These are phyloP conservation scores for Gentiana straminea DNA, from an alignment of 257 asterid genomes.

Conservation along the genomic window DNA sequence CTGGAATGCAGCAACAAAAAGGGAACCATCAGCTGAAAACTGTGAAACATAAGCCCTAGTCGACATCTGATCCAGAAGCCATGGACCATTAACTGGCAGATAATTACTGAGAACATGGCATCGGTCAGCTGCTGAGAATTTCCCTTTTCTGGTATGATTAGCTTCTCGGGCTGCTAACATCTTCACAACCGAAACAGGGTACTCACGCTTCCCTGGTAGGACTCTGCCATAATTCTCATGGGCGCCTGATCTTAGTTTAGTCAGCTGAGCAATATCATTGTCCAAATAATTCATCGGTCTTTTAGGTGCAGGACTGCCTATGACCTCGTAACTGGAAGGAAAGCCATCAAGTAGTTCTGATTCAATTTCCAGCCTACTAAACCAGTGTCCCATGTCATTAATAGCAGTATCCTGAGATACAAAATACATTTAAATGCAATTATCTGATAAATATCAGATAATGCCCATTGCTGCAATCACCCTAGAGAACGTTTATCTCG, in stretches of 20 bases:
- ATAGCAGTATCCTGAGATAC: conserved; percentile 15
- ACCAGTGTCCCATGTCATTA: conserved; percentile 52
- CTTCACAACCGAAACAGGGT: conserved; percentile 44
- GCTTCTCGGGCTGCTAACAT: conserved; percentile 82
- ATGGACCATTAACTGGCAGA: conserved; percentile 63
- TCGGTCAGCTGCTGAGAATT: conserved; percentile 61
- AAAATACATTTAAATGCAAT: conserved; percentile 24
- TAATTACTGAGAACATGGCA: conserved; percentile 61
- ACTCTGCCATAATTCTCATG: conserved; percentile 34
- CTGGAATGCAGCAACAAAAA: conserved; percentile 91
- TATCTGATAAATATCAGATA: neutral
- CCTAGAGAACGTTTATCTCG: neutral
- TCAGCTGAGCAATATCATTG: conserved; percentile 63
- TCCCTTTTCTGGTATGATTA: conserved; percentile 54
- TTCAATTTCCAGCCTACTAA: conserved; percentile 52
- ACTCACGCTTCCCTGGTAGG: conserved; percentile 35
- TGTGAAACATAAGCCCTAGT: conserved; percentile 79
- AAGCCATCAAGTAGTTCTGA: conserved; percentile 42
- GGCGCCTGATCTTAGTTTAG: conserved; percentile 60
- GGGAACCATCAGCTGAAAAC: conserved; percentile 78
- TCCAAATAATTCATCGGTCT: conserved; percentile 21
- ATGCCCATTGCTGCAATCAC: neutral
- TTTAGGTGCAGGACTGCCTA: conserved; percentile 11
- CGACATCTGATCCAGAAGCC: conserved; percentile 70
- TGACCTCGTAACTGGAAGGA: conserved; percentile 22